These are phyloP conservation scores for Talaromyces sp. DNA, from an alignment of 2,329 filamentous ascomycete genomes.

Conservation along the genomic window DNA sequence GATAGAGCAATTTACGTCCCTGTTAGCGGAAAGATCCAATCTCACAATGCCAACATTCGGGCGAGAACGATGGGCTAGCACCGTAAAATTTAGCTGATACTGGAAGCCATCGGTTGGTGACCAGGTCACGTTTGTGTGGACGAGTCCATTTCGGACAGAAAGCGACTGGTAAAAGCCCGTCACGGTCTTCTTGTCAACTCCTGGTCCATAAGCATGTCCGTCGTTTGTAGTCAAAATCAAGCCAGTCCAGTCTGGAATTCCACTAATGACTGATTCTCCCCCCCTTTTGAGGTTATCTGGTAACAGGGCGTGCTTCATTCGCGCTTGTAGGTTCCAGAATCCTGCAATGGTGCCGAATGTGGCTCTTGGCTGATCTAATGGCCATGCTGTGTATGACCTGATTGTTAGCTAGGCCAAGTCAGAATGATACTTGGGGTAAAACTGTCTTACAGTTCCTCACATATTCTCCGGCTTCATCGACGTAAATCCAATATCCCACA, in stretches of 20 bases:
- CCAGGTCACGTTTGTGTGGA: slow-evolving; percentile 13
- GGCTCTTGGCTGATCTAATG: slow-evolving; percentile 13
- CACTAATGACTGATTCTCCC: slow-evolving; percentile 14
- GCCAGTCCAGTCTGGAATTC: slow-evolving; percentile 15
- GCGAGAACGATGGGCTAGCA: slow-evolving; percentile 11
- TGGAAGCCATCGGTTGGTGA: neutral
- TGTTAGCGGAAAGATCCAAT: slow-evolving; percentile 2
- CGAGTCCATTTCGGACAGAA: slow-evolving; percentile 12
- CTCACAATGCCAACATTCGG: slow-evolving; percentile 12
- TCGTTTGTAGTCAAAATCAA: slow-evolving; percentile 9
- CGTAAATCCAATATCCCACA: slow-evolving; percentile 14
- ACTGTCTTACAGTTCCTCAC: slow-evolving; percentile 6
- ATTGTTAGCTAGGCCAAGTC: neutral
- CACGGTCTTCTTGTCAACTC: slow-evolving; percentile 8
- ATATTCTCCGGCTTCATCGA: slow-evolving; percentile 7
- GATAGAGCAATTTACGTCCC: neutral
- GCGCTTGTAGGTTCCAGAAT: slow-evolving; percentile 13
- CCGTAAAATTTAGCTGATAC: slow-evolving; percentile 14
- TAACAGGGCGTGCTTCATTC: slow-evolving; percentile 7
- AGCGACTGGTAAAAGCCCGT: slow-evolving; percentile 12
- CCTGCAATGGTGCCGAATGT: slow-evolving; percentile 15
- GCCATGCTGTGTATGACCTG: slow-evolving; percentile 8
- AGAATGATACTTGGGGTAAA: neutral
- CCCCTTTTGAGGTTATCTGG: slow-evolving; percentile 12
- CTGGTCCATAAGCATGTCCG: slow-evolving; percentile 8